Conservation (phyloP, 805 yeast genomes). For the Lipomyces sp. region DNA sequence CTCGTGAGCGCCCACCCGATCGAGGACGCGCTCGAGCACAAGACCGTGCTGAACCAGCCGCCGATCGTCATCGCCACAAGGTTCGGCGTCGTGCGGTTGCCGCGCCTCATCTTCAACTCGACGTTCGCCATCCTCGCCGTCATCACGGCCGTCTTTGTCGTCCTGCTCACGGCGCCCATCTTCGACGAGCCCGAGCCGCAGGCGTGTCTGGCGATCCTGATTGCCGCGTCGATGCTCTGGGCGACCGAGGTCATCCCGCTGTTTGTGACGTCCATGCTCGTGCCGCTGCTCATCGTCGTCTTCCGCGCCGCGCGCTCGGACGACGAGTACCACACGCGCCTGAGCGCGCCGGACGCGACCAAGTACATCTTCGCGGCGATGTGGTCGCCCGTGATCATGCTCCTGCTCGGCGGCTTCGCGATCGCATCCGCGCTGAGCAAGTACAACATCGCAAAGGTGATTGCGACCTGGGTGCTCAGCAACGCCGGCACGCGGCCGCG, state of each 20-base stretch:
- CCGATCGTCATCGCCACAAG: constrained; percentile 19
- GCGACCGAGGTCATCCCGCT: constrained; percentile 89
- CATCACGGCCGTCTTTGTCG: constrained; percentile 50
- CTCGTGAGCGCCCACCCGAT: constrained; percentile 22
- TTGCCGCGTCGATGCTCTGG: constrained; percentile 84
- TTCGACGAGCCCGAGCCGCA: constrained; percentile 59
- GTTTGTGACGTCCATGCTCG: constrained; percentile 78
- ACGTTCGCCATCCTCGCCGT: constrained; percentile 44
- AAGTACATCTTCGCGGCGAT: constrained; percentile 75
- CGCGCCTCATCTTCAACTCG: constrained; percentile 42
- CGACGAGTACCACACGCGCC: constrained; percentile 47
- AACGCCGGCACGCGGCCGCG: constrained; percentile 85
- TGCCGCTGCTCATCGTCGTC: constrained; percentile 77
- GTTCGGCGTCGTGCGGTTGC: constrained; percentile 33
- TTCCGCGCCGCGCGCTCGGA: constrained; percentile 62
- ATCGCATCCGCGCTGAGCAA: constrained; percentile 92
- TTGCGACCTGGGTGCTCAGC: constrained; percentile 77
- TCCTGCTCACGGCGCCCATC: constrained; percentile 45
- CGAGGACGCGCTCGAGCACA: constrained; percentile 22
- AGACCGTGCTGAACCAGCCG: constrained; percentile 11
- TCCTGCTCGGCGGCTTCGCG: constrained; percentile 89
- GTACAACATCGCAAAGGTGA: constrained; percentile 79
- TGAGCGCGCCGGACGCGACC: constrained; percentile 68
- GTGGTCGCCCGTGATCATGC: constrained; percentile 95
- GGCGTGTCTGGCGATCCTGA: constrained; percentile 79